Evolutionary conservation across 805 yeast genomes (phyloP).

Genomic region (Schwanniomyces polymorphus): DNA sequence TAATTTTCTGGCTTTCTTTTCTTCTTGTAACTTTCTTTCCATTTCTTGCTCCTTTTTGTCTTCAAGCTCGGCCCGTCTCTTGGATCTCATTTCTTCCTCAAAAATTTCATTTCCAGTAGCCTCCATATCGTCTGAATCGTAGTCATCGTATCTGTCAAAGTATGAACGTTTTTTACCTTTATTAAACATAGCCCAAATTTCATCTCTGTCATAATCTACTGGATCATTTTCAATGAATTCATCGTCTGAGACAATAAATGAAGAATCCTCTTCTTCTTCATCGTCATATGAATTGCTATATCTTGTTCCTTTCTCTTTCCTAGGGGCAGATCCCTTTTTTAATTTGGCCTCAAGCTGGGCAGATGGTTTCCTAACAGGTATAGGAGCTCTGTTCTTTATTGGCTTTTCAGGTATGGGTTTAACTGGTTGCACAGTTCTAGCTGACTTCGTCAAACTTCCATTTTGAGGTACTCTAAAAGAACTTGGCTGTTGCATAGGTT

Average conservation of each 20-base stretch:
- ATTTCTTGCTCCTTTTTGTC: constrained; percentile 70
- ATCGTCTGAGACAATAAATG: constrained; percentile 58
- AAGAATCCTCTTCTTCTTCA: constrained; percentile 40
- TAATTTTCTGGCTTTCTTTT: constrained; percentile 17
- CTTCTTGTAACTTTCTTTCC: constrained; percentile 45
- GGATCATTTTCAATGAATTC: constrained; percentile 33
- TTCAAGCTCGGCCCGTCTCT: constrained; percentile 68
- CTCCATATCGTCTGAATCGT: constrained; percentile 76
- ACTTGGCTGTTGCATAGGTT: neutral
- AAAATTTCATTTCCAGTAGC: constrained; percentile 89
- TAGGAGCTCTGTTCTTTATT: constrained; percentile 18
- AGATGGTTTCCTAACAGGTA: constrained; percentile 59
- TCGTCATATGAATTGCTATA: constrained; percentile 10
- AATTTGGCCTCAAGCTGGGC: constrained; percentile 50
- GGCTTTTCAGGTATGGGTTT: neutral
- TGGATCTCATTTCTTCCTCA: constrained; percentile 75
- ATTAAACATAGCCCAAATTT: constrained; percentile 85
- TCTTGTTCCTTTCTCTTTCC: neutral
- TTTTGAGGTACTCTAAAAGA: neutral
- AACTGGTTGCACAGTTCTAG: neutral
- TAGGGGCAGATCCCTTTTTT: constrained; percentile 14
- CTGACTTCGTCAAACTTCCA: neutral
- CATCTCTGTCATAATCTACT: constrained; percentile 73
- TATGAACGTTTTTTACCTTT: constrained; percentile 55
- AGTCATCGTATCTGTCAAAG: constrained; percentile 46